A percentile compares a stretch with the other conserved stretches of the same genome.
phyloP scores from a whole-genome alignment of 495 filamentous ascomycete species.

The Peziza echinospora region DNA sequence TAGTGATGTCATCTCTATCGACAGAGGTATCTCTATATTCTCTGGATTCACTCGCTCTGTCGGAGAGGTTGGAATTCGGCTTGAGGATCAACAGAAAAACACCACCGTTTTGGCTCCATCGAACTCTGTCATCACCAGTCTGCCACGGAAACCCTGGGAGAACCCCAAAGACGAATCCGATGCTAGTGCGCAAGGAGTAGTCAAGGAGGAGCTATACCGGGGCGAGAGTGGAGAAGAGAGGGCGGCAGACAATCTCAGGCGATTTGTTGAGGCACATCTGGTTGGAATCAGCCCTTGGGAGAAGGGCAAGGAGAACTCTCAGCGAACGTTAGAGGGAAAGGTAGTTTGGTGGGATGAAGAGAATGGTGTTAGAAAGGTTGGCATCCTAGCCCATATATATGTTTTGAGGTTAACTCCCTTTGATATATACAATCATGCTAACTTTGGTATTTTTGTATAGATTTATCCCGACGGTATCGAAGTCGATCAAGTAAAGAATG shows the following conservation, averaged over 20 bases:
- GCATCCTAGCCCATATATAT: conserved; percentile 21
- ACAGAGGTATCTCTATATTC: conserved; percentile 69
- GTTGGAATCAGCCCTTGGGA: conserved; percentile 59
- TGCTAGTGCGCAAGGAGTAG: conserved; percentile 44
- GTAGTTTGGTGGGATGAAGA: conserved; percentile 65
- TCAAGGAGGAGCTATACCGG: conserved; percentile 43
- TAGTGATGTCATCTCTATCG: conserved; percentile 67
- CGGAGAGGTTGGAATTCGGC: conserved; percentile 41
- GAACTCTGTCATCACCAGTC: conserved; percentile 54
- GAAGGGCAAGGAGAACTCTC: conserved; percentile 40
- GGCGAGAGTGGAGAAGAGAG: conserved; percentile 58
- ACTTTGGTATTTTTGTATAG: no score
- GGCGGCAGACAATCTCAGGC: conserved; percentile 53
- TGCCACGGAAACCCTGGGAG: conserved; percentile 91
- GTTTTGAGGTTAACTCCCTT: no score
- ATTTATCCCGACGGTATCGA: conserved; percentile 43
- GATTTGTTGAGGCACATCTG: conserved; percentile 77
- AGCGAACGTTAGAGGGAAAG: conserved; percentile 44
- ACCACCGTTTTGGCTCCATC: conserved; percentile 77
- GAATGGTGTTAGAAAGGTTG: conserved; percentile 47
- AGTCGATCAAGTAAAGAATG: conserved; percentile 35
- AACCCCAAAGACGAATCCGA: conserved; percentile 55
- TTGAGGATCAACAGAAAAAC: conserved; percentile 47
- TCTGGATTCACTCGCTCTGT: conserved; percentile 69
- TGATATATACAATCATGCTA: no score